Conservation (phyloP, 2,329 filamentous ascomycete species). For the Fusarium chaquense region DNA sequence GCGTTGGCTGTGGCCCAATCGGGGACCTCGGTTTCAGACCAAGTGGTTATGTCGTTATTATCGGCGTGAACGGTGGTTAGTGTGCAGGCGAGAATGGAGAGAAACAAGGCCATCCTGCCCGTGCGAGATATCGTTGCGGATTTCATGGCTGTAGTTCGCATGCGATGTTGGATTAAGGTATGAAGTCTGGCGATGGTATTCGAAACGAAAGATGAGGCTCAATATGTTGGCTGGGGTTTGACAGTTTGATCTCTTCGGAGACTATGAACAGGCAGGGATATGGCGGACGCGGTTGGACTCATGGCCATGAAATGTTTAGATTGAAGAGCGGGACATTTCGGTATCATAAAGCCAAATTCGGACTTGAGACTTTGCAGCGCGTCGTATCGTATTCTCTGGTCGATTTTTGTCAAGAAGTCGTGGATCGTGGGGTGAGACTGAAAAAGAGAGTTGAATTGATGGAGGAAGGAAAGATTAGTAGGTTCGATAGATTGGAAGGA, state of each 20-base stretch:
- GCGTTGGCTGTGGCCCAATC: slow-evolving; percentile 55
- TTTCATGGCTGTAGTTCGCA: slow-evolving; percentile 26
- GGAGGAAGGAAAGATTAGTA: slow-evolving; percentile 2
- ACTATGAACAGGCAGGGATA: slow-evolving; percentile 35
- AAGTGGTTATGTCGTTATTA: slow-evolving; percentile 50
- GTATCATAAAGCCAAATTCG: slow-evolving; percentile 1
- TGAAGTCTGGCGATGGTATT: not conserved
- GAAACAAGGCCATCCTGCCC: slow-evolving; percentile 26
- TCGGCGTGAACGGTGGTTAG: slow-evolving; percentile 50
- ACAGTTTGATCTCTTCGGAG: slow-evolving; percentile 25
- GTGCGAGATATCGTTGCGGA: slow-evolving; percentile 13
- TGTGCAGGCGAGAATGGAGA: slow-evolving; percentile 46
- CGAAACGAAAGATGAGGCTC: slow-evolving; percentile 8
- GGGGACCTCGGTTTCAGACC: slow-evolving; percentile 52
- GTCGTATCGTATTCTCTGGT: not conserved
- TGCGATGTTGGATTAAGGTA: not conserved
- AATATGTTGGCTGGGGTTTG: slow-evolving; percentile 16
- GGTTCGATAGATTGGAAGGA: slow-evolving; percentile 1
- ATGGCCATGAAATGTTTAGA: slow-evolving; percentile 38
- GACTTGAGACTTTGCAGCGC: slow-evolving; percentile 4
- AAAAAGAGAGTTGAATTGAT: slow-evolving; percentile 8
- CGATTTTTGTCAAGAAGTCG: not conserved
- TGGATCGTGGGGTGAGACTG: not conserved
- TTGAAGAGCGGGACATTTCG: slow-evolving; percentile 35
- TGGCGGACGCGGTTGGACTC: slow-evolving; percentile 26